Base-by-base conservation (phyloP, 2,329 filamentous ascomycete genomes). In the Catunica adiposa region DNA sequence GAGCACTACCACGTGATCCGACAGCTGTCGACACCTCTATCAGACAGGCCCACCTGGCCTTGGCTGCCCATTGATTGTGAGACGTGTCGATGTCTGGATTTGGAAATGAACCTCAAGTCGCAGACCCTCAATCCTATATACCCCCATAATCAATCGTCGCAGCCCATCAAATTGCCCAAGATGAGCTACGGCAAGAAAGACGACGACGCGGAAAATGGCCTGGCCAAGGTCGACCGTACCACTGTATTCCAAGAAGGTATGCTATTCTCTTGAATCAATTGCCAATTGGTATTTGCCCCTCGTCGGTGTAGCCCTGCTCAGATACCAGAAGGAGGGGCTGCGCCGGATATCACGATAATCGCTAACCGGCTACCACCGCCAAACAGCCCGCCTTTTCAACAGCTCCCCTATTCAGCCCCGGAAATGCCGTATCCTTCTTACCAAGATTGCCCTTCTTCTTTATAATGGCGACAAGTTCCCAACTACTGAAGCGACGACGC, bases 121-220 rank as follows among this genome's bases (percentile, higher is more conserved):
- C 38, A 40, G 37, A 54, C 40, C 34, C 40, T 31, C 38, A 55
- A 48, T 42, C 25, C 22, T 54, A 44, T 51, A 53, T 51, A 56
- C 42, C 26, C 22, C 29, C 23, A 44, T 37, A 17, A 54, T 40
- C 42, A 38, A 29, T 11, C 44, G 22, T 47, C 42, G 25, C 50
- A 56, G 50, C 56, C 52, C 48, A 52, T 53, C 53, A 38, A 56
- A 63, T 64, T 65, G 71, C 72, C 72, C 73, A 81, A 63, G 67
- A 95, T 95, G 89, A 92, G 85, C 73, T 94, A 92, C 80, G 84
- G 90, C 76, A 98, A 98, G 76, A 97, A 95, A 78, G 90, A 98
- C 71, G 92, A 97, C 78, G 92, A 98, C 76, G 87, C 84, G 67
- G 90, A 96, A 69, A 80, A 84, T 69, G 84, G 86, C 67, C 79